Percentiles rank a stretch among this genome's conserved stretches.
phyloP scores from a whole-genome alignment of 2,329 filamentous ascomycete genomes.

The Phoma sp. region DNA sequence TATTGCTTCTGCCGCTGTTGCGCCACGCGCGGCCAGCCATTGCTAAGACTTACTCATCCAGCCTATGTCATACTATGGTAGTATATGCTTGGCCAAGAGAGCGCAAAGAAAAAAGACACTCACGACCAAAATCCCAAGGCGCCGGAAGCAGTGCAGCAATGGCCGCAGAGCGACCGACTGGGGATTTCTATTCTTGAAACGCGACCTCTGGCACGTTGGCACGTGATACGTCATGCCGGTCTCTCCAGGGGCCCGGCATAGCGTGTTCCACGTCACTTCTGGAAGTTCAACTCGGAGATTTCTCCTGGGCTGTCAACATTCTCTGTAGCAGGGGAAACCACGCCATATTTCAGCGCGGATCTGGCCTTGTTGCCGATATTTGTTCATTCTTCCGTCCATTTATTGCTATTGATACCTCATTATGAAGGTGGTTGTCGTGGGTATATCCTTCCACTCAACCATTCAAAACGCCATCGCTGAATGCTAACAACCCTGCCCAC shows the following conservation, averaged over 20 bases:
- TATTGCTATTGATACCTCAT: conserved; percentile 1
- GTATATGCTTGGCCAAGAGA: background rate
- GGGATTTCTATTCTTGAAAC: conserved; percentile 3
- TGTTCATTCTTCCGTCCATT: background rate
- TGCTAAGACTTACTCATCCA: conserved; percentile 10
- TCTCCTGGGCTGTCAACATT: background rate
- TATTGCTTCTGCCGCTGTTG: conserved; percentile 7
- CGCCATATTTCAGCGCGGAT: background rate
- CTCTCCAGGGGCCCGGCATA: background rate
- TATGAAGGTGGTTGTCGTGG: conserved; percentile 2
- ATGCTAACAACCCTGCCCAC: conserved; percentile 18
- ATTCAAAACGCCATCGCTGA: conserved; percentile 34
- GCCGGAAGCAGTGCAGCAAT: conserved; percentile 6
- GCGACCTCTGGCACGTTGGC: conserved; percentile 4
- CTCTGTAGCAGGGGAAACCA: background rate
- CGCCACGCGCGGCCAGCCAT: conserved; percentile 2
- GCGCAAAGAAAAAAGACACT: background rate
- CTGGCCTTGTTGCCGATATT: background rate
- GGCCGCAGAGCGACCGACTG: conserved; percentile 11
- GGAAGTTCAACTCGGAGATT: background rate
- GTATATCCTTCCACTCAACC: conserved; percentile 10
- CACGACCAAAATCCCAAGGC: background rate
- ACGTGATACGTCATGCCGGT: conserved; percentile 15
- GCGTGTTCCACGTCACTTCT: background rate
- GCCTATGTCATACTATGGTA: too few species aligned